Percentiles rank a stretch among this genome's conserved stretches.
These are phyloP conservation scores for Peronospora farinosa DNA, from an alignment of 352 stramenopile genomes.

Conservation along the genomic window DNA sequence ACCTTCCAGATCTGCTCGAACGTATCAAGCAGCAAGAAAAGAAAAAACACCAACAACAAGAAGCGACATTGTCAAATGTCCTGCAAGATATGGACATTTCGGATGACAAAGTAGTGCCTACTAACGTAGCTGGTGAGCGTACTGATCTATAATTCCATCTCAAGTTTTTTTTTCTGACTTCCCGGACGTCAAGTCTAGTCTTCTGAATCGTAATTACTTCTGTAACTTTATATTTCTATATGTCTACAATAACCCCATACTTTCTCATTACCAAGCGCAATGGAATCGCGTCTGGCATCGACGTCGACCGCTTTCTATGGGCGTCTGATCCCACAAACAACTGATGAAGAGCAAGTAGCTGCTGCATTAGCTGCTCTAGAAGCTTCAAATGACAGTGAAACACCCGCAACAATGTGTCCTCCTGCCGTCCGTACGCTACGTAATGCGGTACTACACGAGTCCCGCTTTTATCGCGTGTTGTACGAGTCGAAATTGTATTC, in stretches of 20 bases:
- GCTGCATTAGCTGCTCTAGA: constrained; percentile 18
- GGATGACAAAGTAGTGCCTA: constrained; percentile 17
- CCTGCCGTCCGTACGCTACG: constrained; percentile 18
- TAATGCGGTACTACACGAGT: constrained; percentile 40
- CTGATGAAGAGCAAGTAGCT: constrained; percentile 23
- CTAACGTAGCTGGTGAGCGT: constrained; percentile 28
- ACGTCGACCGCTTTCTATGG: constrained; percentile 30
- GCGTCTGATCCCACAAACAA: constrained; percentile 36
- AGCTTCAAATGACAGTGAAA: neutral
- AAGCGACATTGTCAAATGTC: constrained; percentile 53
- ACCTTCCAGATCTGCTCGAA: constrained; percentile 66
- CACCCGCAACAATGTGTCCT: neutral
- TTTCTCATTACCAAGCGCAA: constrained; percentile 1
- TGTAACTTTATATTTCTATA: neutral
- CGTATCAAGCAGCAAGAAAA: constrained; percentile 58
- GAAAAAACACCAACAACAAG: constrained; percentile 41
- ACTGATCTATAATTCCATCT: constrained; percentile 54
- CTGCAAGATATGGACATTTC: constrained; percentile 83
- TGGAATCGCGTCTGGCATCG: constrained; percentile 16
- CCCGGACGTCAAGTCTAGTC: neutral
- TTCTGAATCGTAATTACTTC: neutral
- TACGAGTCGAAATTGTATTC: constrained; percentile 56
- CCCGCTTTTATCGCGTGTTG: constrained; percentile 63
- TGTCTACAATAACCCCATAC: neutral
- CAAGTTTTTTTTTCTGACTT: constrained; percentile 4